These are phyloP conservation scores for Penicillium sp. DNA, from an alignment of 2,329 filamentous ascomycete genomes.

Conservation along the genomic window DNA sequence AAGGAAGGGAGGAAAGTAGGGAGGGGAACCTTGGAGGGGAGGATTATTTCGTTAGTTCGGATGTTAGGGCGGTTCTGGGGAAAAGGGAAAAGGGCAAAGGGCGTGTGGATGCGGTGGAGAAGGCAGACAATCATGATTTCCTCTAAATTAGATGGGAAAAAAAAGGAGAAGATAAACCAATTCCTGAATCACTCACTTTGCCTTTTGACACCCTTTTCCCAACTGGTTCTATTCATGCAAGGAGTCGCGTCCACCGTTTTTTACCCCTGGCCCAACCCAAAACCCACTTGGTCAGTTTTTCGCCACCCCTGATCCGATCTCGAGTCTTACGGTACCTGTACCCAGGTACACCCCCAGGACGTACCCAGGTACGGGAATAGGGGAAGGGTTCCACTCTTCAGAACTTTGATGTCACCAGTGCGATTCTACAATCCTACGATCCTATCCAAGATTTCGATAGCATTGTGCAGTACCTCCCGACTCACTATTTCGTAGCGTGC, in stretches of 20 bases:
- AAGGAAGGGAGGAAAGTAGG: slow-evolving; percentile 1
- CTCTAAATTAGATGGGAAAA: not conserved
- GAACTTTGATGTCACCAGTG: not conserved
- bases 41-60: slow-evolving; percentile 14
- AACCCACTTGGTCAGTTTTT: not conserved
- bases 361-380: not conserved
- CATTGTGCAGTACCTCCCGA: no score
- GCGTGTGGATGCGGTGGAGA: slow-evolving; percentile 15
- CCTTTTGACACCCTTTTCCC: not conserved
- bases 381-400: not conserved
- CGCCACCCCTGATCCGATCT: slow-evolving; percentile 1
- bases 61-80: slow-evolving; percentile 18
- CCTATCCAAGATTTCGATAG: no score
- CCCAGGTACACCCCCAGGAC: no score
- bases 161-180: not conserved
- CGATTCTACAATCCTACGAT: no score
- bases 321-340: not conserved
- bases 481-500: not conserved
- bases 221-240: not conserved
- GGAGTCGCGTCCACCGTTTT: not conserved
- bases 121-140: not conserved
- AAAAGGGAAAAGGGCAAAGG: slow-evolving; percentile 14
- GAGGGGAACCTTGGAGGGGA: not conserved
- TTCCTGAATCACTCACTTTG: not conserved
- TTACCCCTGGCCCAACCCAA: slow-evolving; percentile 28